phyloP scores from a whole-genome alignment of 2,329 filamentous ascomycete genomes.

The Corniculantispora saksenae region DNA sequence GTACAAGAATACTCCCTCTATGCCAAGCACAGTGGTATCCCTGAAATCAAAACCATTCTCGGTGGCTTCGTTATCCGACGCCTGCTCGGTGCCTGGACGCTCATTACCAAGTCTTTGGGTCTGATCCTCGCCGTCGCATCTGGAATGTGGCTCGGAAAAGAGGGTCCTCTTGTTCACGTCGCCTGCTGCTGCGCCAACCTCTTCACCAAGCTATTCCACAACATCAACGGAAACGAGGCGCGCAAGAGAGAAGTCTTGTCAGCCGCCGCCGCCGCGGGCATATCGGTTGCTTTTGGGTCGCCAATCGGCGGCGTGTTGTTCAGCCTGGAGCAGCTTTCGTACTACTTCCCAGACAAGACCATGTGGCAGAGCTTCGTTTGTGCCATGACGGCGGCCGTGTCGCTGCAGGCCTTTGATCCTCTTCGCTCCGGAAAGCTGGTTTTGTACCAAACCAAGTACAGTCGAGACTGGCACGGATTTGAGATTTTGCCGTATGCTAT shows the following conservation, averaged over 20 bases:
- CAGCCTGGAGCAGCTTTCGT: conserved; percentile 94
- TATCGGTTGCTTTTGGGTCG: conserved; percentile 91
- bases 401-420: conserved; percentile 88
- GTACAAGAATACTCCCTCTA: conserved; percentile 84
- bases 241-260: conserved; percentile 92
- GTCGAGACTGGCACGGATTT: conserved; percentile 88
- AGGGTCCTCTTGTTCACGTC: conserved; percentile 92
- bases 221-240: conserved; percentile 85
- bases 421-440: conserved; percentile 95
- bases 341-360: conserved; percentile 98
- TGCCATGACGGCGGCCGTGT: conserved; percentile 96
- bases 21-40: conserved; percentile 93
- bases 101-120: conserved; percentile 86
- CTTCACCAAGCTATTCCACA: conserved; percentile 73
- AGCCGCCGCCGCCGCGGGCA: conserved; percentile 86
- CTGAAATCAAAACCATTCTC: conserved; percentile 94
- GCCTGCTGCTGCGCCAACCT: conserved; percentile 95
- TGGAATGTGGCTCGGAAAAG: conserved; percentile 94
- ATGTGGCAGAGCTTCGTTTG: conserved; percentile 99
- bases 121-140: conserved; percentile 90
- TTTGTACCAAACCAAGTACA: conserved; percentile 93
- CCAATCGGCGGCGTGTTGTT: conserved; percentile 94
- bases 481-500: conserved; percentile 86
- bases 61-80: conserved; percentile 89
- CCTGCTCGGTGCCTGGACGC: conserved; percentile 85